Percentiles rank a stretch among this genome's conserved stretches.
These are phyloP conservation scores for Prinsepia uniflora DNA, from an alignment of 306 rosid genomes.

Conservation along the genomic window DNA sequence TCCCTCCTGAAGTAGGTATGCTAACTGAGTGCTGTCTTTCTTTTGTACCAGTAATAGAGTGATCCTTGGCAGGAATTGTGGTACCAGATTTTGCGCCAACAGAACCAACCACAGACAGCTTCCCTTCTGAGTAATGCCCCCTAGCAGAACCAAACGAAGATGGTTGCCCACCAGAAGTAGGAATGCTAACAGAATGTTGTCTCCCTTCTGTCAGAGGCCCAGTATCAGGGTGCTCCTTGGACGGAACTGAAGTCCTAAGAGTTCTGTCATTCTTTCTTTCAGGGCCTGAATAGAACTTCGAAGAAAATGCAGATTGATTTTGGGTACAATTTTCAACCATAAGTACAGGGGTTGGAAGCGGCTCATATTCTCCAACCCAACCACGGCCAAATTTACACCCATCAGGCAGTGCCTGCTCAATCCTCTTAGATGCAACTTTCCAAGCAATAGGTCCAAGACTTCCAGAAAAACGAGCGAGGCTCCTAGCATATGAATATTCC, in stretches of 20 bases:
- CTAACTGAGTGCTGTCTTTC: conserved; percentile 43
- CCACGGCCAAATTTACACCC: conserved; percentile 91
- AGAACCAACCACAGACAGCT: conserved; percentile 45
- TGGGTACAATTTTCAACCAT: conserved; percentile 53
- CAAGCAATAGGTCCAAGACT: conserved; percentile 87
- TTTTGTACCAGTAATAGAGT: conserved; percentile 16
- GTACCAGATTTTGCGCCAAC: conserved; percentile 42
- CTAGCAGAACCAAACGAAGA: conserved; percentile 48
- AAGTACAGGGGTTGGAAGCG: conserved; percentile 87
- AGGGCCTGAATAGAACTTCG: conserved; percentile 35
- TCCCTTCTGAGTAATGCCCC: conserved; percentile 52
- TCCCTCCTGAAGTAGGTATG: conserved; percentile 50
- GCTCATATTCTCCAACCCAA: conserved; percentile 99
- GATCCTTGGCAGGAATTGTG: conserved; percentile 27
- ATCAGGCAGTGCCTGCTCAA: conserved; percentile 78
- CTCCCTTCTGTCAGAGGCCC: conserved; percentile 42
- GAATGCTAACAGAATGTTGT: conserved; percentile 42
- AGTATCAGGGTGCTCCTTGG: conserved; percentile 35
- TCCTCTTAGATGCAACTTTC: conserved; percentile 86
- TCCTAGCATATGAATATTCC: conserved; percentile 90
- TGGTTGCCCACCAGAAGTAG: conserved; percentile 49
- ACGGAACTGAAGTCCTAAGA: conserved; percentile 40
- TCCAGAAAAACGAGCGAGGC: conserved; percentile 95
- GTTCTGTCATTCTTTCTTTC: conserved; percentile 48
- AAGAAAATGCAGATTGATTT: conserved; percentile 43